phyloP scores from a whole-genome alignment of 1,139 yeast genomes.

The Protomyces gravidus region DNA sequence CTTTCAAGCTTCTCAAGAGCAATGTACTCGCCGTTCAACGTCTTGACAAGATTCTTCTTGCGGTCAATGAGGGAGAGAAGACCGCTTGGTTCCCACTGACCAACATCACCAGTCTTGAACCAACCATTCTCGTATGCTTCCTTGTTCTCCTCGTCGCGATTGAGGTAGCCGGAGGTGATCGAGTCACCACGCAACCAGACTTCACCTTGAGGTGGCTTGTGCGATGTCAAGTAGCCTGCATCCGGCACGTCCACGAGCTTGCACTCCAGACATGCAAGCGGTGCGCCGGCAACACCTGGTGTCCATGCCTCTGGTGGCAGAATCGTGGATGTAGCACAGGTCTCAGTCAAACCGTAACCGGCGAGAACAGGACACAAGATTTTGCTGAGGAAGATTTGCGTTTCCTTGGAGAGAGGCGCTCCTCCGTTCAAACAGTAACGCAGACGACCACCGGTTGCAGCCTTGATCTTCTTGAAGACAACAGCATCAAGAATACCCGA shows the following conservation, averaged over 20 bases:
- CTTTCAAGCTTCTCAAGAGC: conserved; percentile 67
- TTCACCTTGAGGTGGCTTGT: conserved; percentile 77
- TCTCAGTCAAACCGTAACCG: conserved; percentile 97
- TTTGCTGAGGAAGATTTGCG: conserved; percentile 76
- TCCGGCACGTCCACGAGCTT: conserved; percentile 90
- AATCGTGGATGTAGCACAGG: conserved; percentile 82
- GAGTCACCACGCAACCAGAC: conserved; percentile 71
- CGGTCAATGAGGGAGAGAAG: conserved; percentile 83
- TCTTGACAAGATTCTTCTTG: conserved; percentile 92
- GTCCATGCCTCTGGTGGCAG: conserved; percentile 62
- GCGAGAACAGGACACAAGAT: conserved; percentile 82
- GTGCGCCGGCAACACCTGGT: conserved; percentile 72
- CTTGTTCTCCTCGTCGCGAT: conserved; percentile 75
- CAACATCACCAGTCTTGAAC: conserved; percentile 97
- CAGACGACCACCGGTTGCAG: conserved; percentile 91
- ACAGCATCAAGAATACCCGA: conserved; percentile 58
- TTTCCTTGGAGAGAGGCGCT: conserved; percentile 77
- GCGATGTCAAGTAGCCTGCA: conserved; percentile 68
- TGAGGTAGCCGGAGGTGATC: conserved; percentile 71
- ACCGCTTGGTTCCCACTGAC: conserved; percentile 83
- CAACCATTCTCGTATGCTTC: conserved; percentile 81
- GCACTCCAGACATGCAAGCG: conserved; percentile 76
- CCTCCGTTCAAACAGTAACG: conserved; percentile 83
- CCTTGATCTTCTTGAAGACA: conserved; percentile 80
- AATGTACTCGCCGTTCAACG: conserved; percentile 93